Evolutionary conservation across 768 basidiomycete genomes (phyloP).

Genomic region (Boletus insuetus): DNA sequence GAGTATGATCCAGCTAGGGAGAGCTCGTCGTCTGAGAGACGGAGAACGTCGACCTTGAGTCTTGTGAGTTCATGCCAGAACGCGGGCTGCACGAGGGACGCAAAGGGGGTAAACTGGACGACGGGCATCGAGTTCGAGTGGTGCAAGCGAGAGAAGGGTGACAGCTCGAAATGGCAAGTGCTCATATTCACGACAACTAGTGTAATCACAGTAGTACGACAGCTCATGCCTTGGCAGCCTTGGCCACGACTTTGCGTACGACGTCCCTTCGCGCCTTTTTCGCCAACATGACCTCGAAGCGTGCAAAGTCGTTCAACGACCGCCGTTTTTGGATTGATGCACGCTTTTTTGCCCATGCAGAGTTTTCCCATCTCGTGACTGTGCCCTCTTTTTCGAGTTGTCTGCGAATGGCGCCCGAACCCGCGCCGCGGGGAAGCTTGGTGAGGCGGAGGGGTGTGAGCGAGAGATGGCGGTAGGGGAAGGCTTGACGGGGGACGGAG

Average conservation of each 20-base stretch:
- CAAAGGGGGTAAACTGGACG: conserved; percentile 87
- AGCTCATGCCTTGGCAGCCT: conserved; percentile 35
- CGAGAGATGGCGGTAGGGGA: conserved; percentile 88
- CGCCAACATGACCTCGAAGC: conserved; percentile 82
- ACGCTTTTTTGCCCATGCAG: conserved; percentile 86
- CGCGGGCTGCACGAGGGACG: conserved; percentile 81
- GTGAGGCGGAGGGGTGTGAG: conserved; percentile 84
- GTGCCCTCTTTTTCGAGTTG: conserved; percentile 82
- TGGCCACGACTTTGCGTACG: conserved; percentile 67
- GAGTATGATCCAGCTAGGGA: conserved; percentile 66
- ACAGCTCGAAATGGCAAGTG: neutral
- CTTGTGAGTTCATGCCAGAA: conserved; percentile 92
- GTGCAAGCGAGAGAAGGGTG: neutral
- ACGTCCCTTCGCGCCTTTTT: conserved; percentile 86
- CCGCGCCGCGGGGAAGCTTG: conserved; percentile 83
- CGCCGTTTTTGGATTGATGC: conserved; percentile 70
- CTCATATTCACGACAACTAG: conserved; percentile 1
- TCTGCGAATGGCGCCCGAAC: conserved; percentile 80
- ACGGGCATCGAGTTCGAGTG: conserved; percentile 39
- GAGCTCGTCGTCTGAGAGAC: conserved; percentile 71
- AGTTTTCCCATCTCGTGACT: conserved; percentile 86
- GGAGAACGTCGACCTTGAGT: conserved; percentile 88
- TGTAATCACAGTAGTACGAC: neutral
- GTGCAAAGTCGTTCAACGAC: conserved; percentile 84
- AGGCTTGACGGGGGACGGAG: conserved; percentile 87